Evolutionary conservation across 345 rosid genomes (phyloP), one percentile per base, ranked within the genome.

Genomic region (Salix arbutifolia): DNA sequence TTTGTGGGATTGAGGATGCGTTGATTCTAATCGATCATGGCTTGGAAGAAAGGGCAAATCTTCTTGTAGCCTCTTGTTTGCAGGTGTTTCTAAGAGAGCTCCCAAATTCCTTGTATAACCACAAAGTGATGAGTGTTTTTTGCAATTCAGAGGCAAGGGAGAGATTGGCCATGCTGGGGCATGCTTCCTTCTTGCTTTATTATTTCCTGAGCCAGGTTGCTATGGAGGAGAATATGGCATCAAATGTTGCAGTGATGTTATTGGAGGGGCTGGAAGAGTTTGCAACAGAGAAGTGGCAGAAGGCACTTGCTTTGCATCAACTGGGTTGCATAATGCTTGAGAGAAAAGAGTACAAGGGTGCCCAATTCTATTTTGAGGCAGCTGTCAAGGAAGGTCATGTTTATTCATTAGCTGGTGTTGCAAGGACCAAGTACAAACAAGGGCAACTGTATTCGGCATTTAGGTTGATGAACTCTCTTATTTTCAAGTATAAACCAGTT

Each of bases 21-120:
- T 79, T 93, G 78, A 76, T 85, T 78, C 86, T 96, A 60, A 85
- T 96, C 19, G 94, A 90, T 58, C 86, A 88, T 61, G 97, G 92
- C 33, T 74, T 96, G 71, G 98, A 93, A 80, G 97, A 89, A 78
- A 86, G 76, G 42, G 88, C 94, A 9, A 77, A 79, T 78, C 89
- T 89, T 81, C 91, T 96, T 8, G 92, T 90, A 37, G 92, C 92
- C 71, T 87, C 99, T 79, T 96, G 99, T 88, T 86, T 96, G 83
- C 97, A 91, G 76, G 89, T 88, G 75, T 78, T 95, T 62, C 82
- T 96, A 12, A 84, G 97, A 78, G 91, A 91, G 85, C 89, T 93
- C 72, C 97, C 99, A 10, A 79, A 62, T 48, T 88, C 91, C 28
- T 84, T 90, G 52, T 67, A 79, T 62, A 85, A 83, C 70, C 85